These are phyloP conservation scores for Platanthera guangdongensis DNA, from an alignment of 106 monocot genomes.

Conservation along the genomic window DNA sequence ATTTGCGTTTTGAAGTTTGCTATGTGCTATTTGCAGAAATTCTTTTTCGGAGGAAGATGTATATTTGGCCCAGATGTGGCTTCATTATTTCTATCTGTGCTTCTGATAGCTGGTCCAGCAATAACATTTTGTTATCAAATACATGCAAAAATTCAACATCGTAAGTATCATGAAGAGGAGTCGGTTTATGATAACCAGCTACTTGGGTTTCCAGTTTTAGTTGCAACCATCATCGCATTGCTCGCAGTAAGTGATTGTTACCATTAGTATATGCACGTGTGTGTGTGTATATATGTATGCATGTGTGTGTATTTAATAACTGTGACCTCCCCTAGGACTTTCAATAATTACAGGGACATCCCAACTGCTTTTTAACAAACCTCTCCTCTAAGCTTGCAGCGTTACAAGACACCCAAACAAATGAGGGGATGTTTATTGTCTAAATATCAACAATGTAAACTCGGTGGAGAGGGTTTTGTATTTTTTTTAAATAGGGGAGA, in stretches of 20 bases:
- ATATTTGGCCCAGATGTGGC: slow-evolving; percentile 85
- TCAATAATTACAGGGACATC: too few relatives aligned
- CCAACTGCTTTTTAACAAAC: too few relatives aligned
- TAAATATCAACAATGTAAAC: too few relatives aligned
- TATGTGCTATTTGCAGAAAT: slow-evolving; percentile 31
- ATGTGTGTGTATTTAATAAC: too few relatives aligned
- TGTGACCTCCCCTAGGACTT: too few relatives aligned
- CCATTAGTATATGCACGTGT: neutral
- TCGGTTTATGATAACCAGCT: slow-evolving; percentile 9
- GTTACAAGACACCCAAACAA: too few relatives aligned
- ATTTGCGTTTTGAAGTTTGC: neutral
- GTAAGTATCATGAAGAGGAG: slow-evolving; percentile 1
- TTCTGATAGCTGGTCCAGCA: slow-evolving; percentile 56
- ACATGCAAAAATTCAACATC: slow-evolving; percentile 21
- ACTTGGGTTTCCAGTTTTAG: slow-evolving; percentile 36
- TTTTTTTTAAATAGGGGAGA: too few relatives aligned
- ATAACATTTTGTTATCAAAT: slow-evolving; percentile 46
- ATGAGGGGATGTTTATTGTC: too few relatives aligned
- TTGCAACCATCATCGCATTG: slow-evolving; percentile 25
- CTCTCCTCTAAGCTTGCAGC: too few relatives aligned
- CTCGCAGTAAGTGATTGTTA: slow-evolving; percentile 28
- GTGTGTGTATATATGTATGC: too few relatives aligned
- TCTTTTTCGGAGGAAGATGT: slow-evolving; percentile 62
- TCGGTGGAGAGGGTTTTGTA: too few relatives aligned
- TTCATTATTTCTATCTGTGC: slow-evolving; percentile 40